Evolutionary conservation across 805 yeast species (phyloP).

Genomic region (Kluyveromyces aestuarii): DNA sequence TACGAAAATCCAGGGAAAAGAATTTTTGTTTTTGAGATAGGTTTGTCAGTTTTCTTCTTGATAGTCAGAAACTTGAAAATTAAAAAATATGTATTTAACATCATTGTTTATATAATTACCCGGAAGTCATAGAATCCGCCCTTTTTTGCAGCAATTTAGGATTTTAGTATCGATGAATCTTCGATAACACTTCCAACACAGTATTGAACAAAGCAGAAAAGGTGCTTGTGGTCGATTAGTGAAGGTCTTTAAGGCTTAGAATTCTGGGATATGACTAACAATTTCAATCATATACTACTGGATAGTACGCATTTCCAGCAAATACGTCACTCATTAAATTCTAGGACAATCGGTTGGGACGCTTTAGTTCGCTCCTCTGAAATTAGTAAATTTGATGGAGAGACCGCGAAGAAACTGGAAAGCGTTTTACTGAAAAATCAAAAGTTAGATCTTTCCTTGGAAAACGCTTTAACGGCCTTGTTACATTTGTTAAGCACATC

Average conservation of each 20-base stretch:
- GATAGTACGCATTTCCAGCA: slow-evolving; percentile 63
- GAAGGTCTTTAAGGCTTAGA: too few species aligned
- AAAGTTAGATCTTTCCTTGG: slow-evolving; percentile 1
- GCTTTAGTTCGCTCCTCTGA: slow-evolving; percentile 71
- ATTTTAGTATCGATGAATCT: neutral
- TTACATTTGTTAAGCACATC: slow-evolving; percentile 22
- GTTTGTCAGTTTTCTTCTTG: too few species aligned
- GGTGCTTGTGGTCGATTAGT: too few species aligned
- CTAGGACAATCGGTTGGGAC: slow-evolving; percentile 87
- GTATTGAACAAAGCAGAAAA: too few species aligned
- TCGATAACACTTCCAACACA: neutral
- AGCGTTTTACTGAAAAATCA: slow-evolving; percentile 16
- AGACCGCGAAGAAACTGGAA: slow-evolving; percentile 27
- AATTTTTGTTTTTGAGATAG: too few species aligned
- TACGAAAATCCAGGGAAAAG: too few species aligned
- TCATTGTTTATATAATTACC: neutral
- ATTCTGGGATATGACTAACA: neutral
- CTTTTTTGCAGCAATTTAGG: neutral
- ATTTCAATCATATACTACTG: slow-evolving; percentile 27
- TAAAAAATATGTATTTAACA: too few species aligned
- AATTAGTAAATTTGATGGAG: slow-evolving; percentile 60
- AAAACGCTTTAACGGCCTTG: slow-evolving; percentile 1
- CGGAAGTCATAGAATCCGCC: neutral
- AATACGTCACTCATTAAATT: slow-evolving; percentile 57
- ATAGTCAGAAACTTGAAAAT: too few species aligned